These are phyloP conservation scores for Echinosophora koreensis DNA, from an alignment of 306 rosid species.

Conservation along the genomic window DNA sequence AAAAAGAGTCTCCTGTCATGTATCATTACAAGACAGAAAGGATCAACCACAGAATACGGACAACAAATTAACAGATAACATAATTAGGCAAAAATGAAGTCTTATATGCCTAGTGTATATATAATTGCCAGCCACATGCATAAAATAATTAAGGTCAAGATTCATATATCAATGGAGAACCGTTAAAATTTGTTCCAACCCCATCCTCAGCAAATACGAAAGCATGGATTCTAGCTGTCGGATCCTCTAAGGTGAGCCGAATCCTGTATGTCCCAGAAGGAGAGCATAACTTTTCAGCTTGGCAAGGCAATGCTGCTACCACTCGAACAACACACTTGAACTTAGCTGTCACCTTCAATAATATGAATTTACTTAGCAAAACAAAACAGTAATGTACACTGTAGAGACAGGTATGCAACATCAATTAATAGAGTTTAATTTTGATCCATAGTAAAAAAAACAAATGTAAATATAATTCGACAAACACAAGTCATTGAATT, in stretches of 20 bases:
- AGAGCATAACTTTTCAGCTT: slow-evolving; percentile 48
- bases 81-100: neutral
- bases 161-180: neutral
- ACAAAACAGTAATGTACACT: neutral
- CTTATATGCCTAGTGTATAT: neutral
- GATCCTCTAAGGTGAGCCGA: slow-evolving; percentile 75
- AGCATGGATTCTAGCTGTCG: slow-evolving; percentile 84
- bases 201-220: slow-evolving; percentile 65
- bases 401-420: neutral
- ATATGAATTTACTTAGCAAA: slow-evolving; percentile 31
- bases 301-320: slow-evolving; percentile 59
- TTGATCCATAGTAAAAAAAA: neutral
- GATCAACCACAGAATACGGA: slow-evolving; percentile 4
- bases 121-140: neutral
- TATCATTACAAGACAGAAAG: slow-evolving; percentile 7
- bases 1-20: slow-evolving; percentile 62
- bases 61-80: slow-evolving; percentile 7
- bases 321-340: slow-evolving; percentile 74
- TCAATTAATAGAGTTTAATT: neutral
- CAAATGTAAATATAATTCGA: no score
- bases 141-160: slow-evolving; percentile 16
- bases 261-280: slow-evolving; percentile 53
- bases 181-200: slow-evolving; percentile 50
- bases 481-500: no score
- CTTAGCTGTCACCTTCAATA: slow-evolving; percentile 62